Evolutionary conservation across 768 basidiomycete species (phyloP).

Genomic region (Pulveroboletus sp.): DNA sequence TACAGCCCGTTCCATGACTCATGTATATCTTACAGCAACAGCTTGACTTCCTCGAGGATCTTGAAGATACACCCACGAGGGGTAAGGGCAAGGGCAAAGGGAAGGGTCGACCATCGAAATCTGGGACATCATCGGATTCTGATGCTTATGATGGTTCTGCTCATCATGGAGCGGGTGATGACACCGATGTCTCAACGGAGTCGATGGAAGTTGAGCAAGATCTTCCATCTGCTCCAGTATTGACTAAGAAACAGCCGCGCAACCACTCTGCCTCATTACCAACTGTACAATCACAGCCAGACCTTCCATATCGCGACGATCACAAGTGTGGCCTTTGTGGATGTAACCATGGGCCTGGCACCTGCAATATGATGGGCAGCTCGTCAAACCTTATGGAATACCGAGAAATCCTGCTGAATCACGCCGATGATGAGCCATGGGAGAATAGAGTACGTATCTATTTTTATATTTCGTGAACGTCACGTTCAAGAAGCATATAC

Average conservation of each 20-base stretch:
- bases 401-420: conserved; percentile 60
- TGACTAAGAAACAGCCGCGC: conserved; percentile 4
- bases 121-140: conserved; percentile 37
- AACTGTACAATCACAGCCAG: conserved; percentile 1
- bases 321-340: conserved; percentile 63
- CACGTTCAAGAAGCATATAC: conserved; percentile 10
- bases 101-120: conserved; percentile 30
- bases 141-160: conserved; percentile 35
- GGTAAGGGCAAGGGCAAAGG: conserved; percentile 36
- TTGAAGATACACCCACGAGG: conserved; percentile 39
- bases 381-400: conserved; percentile 69
- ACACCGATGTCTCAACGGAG: conserved; percentile 23
- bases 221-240: neutral
- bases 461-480: neutral
- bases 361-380: conserved; percentile 63
- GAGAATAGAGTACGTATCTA: conserved; percentile 54
- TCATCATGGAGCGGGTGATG: conserved; percentile 15
- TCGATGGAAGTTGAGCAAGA: conserved; percentile 19
- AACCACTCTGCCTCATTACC: neutral
- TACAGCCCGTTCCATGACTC: neutral
- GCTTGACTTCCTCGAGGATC: conserved; percentile 30
- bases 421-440: conserved; percentile 64
- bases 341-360: conserved; percentile 43
- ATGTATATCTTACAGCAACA: conserved; percentile 23
- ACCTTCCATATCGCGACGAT: conserved; percentile 5